A percentile compares a stretch with the other conserved stretches of the same genome.
Evolutionary conservation across 2,329 filamentous ascomycete genomes (phyloP).

Genomic region (Plenodomus biglobosus): DNA sequence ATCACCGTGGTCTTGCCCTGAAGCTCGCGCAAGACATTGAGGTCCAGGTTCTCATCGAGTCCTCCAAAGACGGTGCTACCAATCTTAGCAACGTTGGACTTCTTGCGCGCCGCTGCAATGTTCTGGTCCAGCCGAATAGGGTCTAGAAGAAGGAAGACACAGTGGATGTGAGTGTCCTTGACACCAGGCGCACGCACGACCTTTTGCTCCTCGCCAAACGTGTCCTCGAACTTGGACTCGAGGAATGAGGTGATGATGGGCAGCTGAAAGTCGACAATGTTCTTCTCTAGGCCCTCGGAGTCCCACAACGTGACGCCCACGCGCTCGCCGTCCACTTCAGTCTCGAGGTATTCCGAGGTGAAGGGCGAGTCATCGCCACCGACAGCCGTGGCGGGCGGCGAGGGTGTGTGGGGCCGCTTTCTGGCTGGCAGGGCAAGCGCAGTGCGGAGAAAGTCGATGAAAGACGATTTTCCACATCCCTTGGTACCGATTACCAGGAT

Average conservation of each 20-base stretch:
- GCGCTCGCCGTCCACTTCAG: conserved; percentile 88
- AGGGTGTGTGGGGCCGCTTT: conserved; percentile 60
- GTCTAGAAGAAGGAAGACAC: conserved; percentile 88
- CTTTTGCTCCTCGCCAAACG: conserved; percentile 96
- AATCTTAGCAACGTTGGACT: conserved; percentile 50
- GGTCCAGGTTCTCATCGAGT: conserved; percentile 84
- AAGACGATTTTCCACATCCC: conserved; percentile 90
- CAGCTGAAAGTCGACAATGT: conserved; percentile 89
- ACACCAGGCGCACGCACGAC: conserved; percentile 89
- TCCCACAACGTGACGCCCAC: conserved; percentile 96
- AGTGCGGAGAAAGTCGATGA: conserved; percentile 91
- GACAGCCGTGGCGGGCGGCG: conserved; percentile 51
- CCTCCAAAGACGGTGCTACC: conserved; percentile 62
- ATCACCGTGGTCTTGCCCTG: conserved; percentile 95
- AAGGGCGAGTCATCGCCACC: conserved; percentile 58
- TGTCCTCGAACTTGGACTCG: conserved; percentile 98
- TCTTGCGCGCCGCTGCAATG: conserved; percentile 65
- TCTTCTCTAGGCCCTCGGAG: conserved; percentile 91
- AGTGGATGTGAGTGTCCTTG: conserved; percentile 96
- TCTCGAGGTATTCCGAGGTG: conserved; percentile 86
- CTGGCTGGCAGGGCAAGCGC: conserved; percentile 80
- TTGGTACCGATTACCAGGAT: conserved; percentile 87
- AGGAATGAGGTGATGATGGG: conserved; percentile 89
- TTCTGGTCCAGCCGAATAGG: conserved; percentile 83
- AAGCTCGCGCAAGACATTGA: conserved; percentile 84